Conservation (phyloP, 2,329 filamentous ascomycete genomes). For the Orbilia ellipsospora region DNA sequence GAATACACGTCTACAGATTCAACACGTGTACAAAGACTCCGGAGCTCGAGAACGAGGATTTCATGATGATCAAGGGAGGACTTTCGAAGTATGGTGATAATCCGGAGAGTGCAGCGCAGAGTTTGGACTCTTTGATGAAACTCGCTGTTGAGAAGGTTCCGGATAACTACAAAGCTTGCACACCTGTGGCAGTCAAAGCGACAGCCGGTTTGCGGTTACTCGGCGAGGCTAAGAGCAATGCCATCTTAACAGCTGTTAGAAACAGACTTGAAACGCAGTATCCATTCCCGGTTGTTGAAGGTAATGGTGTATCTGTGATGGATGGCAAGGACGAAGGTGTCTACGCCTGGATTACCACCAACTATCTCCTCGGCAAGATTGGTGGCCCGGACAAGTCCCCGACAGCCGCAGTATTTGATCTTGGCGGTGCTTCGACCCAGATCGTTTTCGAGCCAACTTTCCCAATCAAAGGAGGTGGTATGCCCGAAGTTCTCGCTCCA, state of each 20-base stretch:
- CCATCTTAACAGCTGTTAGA: constrained; percentile 87
- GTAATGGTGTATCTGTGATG: constrained; percentile 95
- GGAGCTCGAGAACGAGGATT: constrained; percentile 90
- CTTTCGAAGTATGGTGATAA: constrained; percentile 89
- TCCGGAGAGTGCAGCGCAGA: constrained; percentile 86
- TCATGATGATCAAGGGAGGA: constrained; percentile 90
- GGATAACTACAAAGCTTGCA: constrained; percentile 88
- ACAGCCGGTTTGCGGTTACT: constrained; percentile 92
- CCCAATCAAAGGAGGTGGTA: constrained; percentile 77
- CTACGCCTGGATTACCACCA: constrained; percentile 93
- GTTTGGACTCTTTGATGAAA: constrained; percentile 86
- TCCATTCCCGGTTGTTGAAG: constrained; percentile 92
- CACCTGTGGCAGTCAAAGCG: constrained; percentile 95
- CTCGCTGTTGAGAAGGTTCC: constrained; percentile 86
- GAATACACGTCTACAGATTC: constrained; percentile 98
- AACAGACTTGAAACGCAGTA: constrained; percentile 85
- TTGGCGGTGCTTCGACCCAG: constrained; percentile 96
- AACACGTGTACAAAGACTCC: constrained; percentile 98
- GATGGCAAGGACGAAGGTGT: constrained; percentile 87
- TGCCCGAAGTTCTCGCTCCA: constrained; percentile 84
- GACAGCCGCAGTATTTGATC: constrained; percentile 93
- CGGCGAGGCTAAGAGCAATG: constrained; percentile 80
- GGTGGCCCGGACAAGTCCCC: constrained; percentile 88
- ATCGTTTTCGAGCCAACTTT: constrained; percentile 99
- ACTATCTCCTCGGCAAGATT: constrained; percentile 98